Evolutionary conservation across 2,329 filamentous ascomycete genomes (phyloP).

Genomic region (Aspergillus ruber): DNA sequence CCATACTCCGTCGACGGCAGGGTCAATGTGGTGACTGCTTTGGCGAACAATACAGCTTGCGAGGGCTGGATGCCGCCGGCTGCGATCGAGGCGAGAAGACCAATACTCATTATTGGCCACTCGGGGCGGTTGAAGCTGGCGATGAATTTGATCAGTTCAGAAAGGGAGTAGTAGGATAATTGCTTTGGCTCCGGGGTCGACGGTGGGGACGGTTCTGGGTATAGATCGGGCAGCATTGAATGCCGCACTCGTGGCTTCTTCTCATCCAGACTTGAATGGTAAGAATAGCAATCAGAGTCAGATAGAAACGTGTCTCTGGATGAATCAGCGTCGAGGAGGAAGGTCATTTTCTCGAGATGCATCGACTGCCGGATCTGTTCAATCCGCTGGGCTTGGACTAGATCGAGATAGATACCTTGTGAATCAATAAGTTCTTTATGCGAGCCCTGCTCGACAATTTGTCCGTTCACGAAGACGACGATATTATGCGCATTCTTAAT

Average conservation of each 20-base stretch:
- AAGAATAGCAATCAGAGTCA: too few species aligned
- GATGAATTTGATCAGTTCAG: conserved; percentile 72
- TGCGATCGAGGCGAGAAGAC: conserved; percentile 66
- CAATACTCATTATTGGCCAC: conserved; percentile 65
- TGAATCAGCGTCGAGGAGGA: conserved; percentile 23
- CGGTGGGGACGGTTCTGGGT: conserved; percentile 17
- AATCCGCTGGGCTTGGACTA: conserved; percentile 86
- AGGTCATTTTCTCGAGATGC: conserved; percentile 27
- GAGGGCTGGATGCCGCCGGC: conserved; percentile 75
- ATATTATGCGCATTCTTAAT: conserved; percentile 95
- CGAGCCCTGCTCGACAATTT: conserved; percentile 84
- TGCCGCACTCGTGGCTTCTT: too few species aligned
- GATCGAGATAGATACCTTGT: conserved; percentile 68
- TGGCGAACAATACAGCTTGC: conserved; percentile 78
- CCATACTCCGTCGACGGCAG: conserved; percentile 47
- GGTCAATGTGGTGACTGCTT: conserved; percentile 69
- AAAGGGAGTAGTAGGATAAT: conserved; percentile 57
- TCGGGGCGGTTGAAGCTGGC: conserved; percentile 72
- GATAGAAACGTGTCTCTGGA: conserved; percentile 6
- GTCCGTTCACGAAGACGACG: conserved; percentile 78
- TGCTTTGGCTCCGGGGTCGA: conserved; percentile 36
- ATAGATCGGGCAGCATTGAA: too few species aligned
- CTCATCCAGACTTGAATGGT: too few species aligned
- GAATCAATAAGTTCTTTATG: conserved; percentile 70
- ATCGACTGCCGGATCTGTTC: conserved; percentile 40